Evolutionary conservation across 108 stramenopile genomes (phyloP).

Genomic region (Conticribra guillardii): DNA sequence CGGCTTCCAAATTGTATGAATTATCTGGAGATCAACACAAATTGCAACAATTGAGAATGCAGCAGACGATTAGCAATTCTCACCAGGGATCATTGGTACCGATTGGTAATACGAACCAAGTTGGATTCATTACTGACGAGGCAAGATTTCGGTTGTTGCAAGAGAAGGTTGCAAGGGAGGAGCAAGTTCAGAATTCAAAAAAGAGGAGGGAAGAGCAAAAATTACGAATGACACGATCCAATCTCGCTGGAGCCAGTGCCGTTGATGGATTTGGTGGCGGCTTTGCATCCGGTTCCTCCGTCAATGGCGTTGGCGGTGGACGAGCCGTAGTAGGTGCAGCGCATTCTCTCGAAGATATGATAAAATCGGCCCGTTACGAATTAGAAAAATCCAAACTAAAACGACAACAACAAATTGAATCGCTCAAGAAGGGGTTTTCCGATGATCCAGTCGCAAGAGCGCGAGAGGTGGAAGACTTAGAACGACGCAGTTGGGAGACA

Average conservation of each 20-base stretch:
- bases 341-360: slow-evolving; percentile 52
- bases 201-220: slow-evolving; percentile 26
- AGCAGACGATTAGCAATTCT: slow-evolving; percentile 5
- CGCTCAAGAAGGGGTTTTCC: slow-evolving; percentile 40
- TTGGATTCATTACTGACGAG: slow-evolving; percentile 49
- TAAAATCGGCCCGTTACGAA: slow-evolving; percentile 43
- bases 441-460: slow-evolving; percentile 41
- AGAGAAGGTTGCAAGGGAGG: slow-evolving; percentile 36
- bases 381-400: slow-evolving; percentile 40
- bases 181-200: slow-evolving; percentile 23
- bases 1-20: slow-evolving; percentile 30
- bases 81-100: slow-evolving; percentile 35
- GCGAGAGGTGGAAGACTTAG: slow-evolving; percentile 31
- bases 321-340: slow-evolving; percentile 46
- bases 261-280: slow-evolving; percentile 47
- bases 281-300: slow-evolving; percentile 9
- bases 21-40: slow-evolving; percentile 10
- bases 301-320: not conserved
- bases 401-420: slow-evolving; percentile 15
- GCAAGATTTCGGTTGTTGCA: slow-evolving; percentile 28
- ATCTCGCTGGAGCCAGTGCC: slow-evolving; percentile 42
- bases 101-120: slow-evolving; percentile 43
- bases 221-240: slow-evolving; percentile 37
- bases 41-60: slow-evolving; percentile 28
- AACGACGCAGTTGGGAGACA: slow-evolving; percentile 17